Conservation (phyloP, 345 rosid species). For the Mercurialis annua region DNA sequence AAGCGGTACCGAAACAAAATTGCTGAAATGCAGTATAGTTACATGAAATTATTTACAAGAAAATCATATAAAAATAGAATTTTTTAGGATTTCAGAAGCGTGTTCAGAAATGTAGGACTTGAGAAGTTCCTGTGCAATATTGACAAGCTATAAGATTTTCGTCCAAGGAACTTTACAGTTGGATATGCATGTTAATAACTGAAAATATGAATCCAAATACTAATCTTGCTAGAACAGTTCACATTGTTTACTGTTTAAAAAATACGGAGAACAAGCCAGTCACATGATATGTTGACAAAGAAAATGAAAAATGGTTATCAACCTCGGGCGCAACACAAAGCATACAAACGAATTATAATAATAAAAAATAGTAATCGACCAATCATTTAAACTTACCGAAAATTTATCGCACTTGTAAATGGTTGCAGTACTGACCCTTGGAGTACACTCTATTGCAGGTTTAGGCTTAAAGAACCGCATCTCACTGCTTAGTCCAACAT, state of each 20-base stretch:
- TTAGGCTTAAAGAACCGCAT: slow-evolving; percentile 40
- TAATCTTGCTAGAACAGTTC: background rate
- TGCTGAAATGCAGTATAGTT: no score
- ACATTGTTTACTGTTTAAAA: background rate
- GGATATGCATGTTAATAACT: background rate
- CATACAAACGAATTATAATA: background rate
- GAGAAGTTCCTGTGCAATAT: no score
- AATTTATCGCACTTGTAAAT: slow-evolving; percentile 49
- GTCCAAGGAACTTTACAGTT: no score
- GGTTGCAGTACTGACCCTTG: slow-evolving; percentile 48
- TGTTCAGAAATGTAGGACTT: no score
- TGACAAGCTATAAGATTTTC: no score
- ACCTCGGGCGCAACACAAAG: background rate
- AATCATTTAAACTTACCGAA: slow-evolving; percentile 44
- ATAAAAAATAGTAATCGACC: background rate
- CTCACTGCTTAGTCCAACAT: slow-evolving; percentile 49
- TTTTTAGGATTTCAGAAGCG: no score
- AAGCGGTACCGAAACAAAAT: no score
- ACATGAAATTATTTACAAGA: no score
- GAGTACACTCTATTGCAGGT: slow-evolving; percentile 26
- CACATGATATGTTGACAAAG: background rate
- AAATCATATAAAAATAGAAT: no score
- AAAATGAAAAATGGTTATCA: background rate
- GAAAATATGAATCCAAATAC: no score
- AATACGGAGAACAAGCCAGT: no score